Conservation (phyloP, 169 alveolate species). For the Blepharisma undulans region DNA sequence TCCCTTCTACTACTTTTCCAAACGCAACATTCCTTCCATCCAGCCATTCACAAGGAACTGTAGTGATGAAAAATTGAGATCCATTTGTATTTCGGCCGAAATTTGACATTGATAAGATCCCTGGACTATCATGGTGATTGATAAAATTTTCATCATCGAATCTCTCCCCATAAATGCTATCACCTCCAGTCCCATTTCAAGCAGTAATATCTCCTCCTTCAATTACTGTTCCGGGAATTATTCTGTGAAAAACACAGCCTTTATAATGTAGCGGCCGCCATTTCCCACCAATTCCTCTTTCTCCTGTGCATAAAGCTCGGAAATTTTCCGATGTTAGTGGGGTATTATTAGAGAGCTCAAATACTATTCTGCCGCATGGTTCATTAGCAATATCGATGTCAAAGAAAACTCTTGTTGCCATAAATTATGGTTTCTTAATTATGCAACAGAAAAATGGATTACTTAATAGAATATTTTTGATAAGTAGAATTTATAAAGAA, state of each 20-base stretch:
- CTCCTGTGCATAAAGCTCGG: slow-evolving; percentile 98
- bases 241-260: slow-evolving; percentile 91
- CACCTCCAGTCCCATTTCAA: slow-evolving; percentile 95
- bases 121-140: slow-evolving; percentile 73
- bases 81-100: slow-evolving; percentile 98
- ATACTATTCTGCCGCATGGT: slow-evolving; percentile 90
- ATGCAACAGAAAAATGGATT: no score
- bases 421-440: no score
- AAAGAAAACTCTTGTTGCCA: slow-evolving; percentile 51
- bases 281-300: slow-evolving; percentile 84
- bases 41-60: slow-evolving; percentile 94
- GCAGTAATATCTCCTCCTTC: slow-evolving; percentile 97
- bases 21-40: slow-evolving; percentile 97
- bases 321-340: slow-evolving; percentile 99
- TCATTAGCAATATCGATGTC: slow-evolving; percentile 81
- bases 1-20: slow-evolving; percentile 93
- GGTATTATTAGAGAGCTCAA: slow-evolving; percentile 93
- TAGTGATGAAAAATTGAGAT: slow-evolving; percentile 95
- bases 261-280: slow-evolving; percentile 93
- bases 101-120: slow-evolving; percentile 97
- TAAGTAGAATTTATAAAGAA: no score
- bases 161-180: slow-evolving; percentile 91
- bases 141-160: slow-evolving; percentile 94
- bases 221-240: slow-evolving; percentile 94
- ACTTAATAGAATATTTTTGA: no score